phyloP scores from a whole-genome alignment of 768 basidiomycete genomes.

The Rhodosporidiobolus sp. region DNA sequence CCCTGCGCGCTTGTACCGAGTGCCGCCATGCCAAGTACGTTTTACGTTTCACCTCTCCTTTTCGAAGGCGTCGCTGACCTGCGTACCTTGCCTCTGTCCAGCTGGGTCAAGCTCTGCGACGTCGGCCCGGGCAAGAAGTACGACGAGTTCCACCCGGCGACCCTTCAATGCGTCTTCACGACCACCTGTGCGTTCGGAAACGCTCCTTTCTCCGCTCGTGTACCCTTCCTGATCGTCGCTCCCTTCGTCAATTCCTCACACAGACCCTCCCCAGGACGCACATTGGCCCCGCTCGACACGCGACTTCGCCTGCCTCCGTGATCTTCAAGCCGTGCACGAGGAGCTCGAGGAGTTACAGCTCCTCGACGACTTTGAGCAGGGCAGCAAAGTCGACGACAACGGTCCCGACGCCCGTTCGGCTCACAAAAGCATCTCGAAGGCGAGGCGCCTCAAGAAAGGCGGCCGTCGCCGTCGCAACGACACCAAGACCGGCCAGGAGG shows the following conservation, averaged over 20 bases:
- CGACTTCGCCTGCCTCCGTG: neutral
- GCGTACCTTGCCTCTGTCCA: too few relatives aligned
- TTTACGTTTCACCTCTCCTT: neutral
- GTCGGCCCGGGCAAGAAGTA: neutral
- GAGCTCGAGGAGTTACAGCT: neutral
- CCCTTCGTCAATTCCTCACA: too few relatives aligned
- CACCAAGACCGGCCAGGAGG: neutral
- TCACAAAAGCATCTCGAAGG: neutral
- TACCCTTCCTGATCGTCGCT: too few relatives aligned
- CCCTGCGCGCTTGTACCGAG: neutral
- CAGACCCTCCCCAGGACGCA: neutral
- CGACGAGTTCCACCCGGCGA: neutral
- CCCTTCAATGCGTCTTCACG: neutral
- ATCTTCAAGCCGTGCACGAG: neutral
- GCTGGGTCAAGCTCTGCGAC: neutral
- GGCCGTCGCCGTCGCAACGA: fast-evolving
- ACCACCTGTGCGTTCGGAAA: neutral
- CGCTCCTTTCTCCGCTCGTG: neutral
- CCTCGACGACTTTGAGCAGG: neutral
- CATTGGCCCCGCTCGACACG: neutral
- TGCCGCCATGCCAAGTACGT: neutral
- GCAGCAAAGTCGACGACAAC: too few relatives aligned
- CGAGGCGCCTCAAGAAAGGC: neutral
- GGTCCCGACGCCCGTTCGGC: neutral
- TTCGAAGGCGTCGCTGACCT: too few relatives aligned